These are phyloP conservation scores for Xylaria castorea DNA, from an alignment of 495 filamentous ascomycete genomes.

Conservation along the genomic window DNA sequence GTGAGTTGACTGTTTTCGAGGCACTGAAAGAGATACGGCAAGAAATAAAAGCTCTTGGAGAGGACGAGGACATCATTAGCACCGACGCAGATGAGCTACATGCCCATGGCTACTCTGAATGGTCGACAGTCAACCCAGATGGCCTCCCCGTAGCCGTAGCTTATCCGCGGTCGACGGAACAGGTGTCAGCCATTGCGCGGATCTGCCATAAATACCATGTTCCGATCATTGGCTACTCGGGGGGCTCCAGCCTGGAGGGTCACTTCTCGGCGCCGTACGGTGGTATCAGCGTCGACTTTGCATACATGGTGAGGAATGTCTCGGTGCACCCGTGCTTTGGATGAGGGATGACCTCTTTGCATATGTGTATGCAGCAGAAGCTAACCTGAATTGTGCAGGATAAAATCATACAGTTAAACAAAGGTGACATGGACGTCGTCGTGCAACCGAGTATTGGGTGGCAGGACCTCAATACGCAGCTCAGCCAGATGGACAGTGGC, in stretches of 20 bases:
- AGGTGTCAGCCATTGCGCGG: constrained; percentile 80
- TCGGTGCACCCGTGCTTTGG: neutral
- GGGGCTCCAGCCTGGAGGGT: constrained; percentile 85
- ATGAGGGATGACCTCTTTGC: neutral
- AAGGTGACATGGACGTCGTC: constrained; percentile 89
- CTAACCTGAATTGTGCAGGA: constrained; percentile 46
- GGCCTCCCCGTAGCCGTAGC: constrained; percentile 80
- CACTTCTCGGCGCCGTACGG: constrained; percentile 87
- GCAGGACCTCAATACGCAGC: constrained; percentile 84
- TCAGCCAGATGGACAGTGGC: constrained; percentile 69
- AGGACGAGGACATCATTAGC: constrained; percentile 75
- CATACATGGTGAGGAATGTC: constrained; percentile 63
- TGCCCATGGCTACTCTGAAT: constrained; percentile 86
- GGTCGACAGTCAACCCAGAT: constrained; percentile 83
- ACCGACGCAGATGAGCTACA: constrained; percentile 84
- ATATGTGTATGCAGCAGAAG: neutral
- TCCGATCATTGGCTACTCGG: constrained; percentile 88
- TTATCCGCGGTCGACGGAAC: constrained; percentile 77
- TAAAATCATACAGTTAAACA: constrained; percentile 76
- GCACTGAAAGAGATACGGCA: constrained; percentile 67
- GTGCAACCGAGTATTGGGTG: constrained; percentile 92
- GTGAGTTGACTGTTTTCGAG: constrained; percentile 49
- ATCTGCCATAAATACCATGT: constrained; percentile 83
- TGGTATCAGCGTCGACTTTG: constrained; percentile 89
- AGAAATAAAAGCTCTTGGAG: constrained; percentile 48